These are phyloP conservation scores for Hibiscus mutabilis DNA, from an alignment of 345 rosid genomes.

Conservation along the genomic window DNA sequence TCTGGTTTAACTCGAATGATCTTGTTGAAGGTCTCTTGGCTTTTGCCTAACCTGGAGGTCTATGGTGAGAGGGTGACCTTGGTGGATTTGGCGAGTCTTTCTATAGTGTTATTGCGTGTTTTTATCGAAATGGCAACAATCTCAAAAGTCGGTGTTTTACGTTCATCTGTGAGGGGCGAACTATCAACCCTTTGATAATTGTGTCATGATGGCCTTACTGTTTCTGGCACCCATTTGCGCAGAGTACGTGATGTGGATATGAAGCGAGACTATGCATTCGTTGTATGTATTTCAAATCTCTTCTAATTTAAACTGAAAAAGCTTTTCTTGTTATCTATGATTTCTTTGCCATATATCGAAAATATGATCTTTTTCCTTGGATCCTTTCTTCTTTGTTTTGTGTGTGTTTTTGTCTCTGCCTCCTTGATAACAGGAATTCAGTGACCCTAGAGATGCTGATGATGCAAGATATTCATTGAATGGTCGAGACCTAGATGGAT, in stretches of 20 bases:
- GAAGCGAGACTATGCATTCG: slow-evolving; percentile 92
- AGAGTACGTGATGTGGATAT: slow-evolving; percentile 92
- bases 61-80: slow-evolving; percentile 78
- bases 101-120: slow-evolving; percentile 69
- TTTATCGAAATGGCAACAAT: slow-evolving; percentile 71
- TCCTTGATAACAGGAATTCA: slow-evolving; percentile 49
- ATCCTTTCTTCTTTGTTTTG: background rate
- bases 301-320: background rate
- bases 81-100: slow-evolving; percentile 89
- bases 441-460: slow-evolving; percentile 78
- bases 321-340: background rate
- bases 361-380: slow-evolving; percentile 22
- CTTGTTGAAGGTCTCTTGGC: slow-evolving; percentile 95
- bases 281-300: slow-evolving; percentile 45
- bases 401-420: background rate
- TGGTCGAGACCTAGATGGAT: slow-evolving; percentile 71
- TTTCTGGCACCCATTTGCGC: slow-evolving; percentile 89
- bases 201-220: slow-evolving; percentile 90
- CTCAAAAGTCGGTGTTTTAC: slow-evolving; percentile 90
- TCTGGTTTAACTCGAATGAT: slow-evolving; percentile 70
- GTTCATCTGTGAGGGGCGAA: slow-evolving; percentile 87
- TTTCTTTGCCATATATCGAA: slow-evolving; percentile 1
- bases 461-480: slow-evolving; percentile 67
- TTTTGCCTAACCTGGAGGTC: slow-evolving; percentile 73
- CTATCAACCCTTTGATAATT: slow-evolving; percentile 71